These are phyloP conservation scores for Cryptococcus neoformans DNA, from an alignment of 1,284 basidiomycete species.

Conservation along the genomic window DNA sequence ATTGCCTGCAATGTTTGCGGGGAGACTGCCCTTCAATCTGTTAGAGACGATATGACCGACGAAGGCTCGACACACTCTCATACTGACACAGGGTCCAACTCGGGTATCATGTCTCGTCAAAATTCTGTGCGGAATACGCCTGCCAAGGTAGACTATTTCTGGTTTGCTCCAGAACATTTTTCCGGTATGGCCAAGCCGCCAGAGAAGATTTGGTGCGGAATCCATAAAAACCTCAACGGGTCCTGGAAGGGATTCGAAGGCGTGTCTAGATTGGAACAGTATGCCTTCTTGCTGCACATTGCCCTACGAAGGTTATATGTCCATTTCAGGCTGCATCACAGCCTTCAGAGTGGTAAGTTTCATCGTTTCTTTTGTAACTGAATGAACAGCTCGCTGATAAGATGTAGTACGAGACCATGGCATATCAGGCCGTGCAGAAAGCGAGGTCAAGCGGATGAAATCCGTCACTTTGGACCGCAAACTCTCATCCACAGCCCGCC, in stretches of 20 bases:
- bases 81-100: constrained; percentile 3
- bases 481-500: constrained; percentile 75
- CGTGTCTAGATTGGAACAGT: constrained; percentile 94
- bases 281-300: constrained; percentile 94
- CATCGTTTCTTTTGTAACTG: neutral
- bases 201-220: constrained; percentile 63
- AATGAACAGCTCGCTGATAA: constrained; percentile 9
- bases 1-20: constrained; percentile 79
- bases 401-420: constrained; percentile 23
- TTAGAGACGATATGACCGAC: constrained; percentile 19
- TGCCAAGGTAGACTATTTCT: constrained; percentile 71
- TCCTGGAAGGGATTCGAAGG: constrained; percentile 75
- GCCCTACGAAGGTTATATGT: constrained; percentile 89
- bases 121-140: constrained; percentile 56
- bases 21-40: constrained; percentile 64
- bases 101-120: neutral
- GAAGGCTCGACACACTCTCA: constrained; percentile 24
- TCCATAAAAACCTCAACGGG: constrained; percentile 59
- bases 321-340: constrained; percentile 85
- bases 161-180: constrained; percentile 62
- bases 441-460: constrained; percentile 91
- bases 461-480: constrained; percentile 89
- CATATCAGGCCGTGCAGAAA: constrained; percentile 38
- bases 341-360: constrained; percentile 60
- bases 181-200: constrained; percentile 51